phyloP scores from a whole-genome alignment of 345 rosid genomes.

The Moricandia moricandioides region DNA sequence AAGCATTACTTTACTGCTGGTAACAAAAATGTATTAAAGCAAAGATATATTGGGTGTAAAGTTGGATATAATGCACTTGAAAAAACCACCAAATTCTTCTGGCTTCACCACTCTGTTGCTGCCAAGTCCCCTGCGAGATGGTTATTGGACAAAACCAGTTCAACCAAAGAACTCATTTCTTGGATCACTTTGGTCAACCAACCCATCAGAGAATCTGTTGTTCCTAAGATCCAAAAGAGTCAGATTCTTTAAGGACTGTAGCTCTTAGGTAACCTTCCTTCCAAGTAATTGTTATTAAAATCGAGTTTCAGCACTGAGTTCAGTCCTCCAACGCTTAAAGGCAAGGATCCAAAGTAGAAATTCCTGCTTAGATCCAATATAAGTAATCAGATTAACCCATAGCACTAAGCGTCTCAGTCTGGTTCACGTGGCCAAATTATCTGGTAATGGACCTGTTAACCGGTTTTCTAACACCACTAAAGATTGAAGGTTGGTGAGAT shows the following conservation, averaged over 20 bases:
- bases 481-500: no score
- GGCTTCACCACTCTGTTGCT: constrained; percentile 48
- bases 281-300: constrained; percentile 61
- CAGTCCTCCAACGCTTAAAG: constrained; percentile 52
- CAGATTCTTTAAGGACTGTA: constrained; percentile 53
- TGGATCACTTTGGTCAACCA: constrained; percentile 49
- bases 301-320: constrained; percentile 76
- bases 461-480: no score
- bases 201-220: constrained; percentile 69
- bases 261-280: constrained; percentile 51
- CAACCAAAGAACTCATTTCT: constrained; percentile 59
- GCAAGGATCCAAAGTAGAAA: constrained; percentile 57
- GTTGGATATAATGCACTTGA: not conserved
- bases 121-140: constrained; percentile 52
- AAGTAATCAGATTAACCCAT: no score
- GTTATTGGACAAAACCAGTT: constrained; percentile 63
- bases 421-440: no score
- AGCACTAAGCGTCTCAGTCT: no score
- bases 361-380: constrained; percentile 63
- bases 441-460: no score
- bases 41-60: not conserved
- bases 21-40: not conserved
- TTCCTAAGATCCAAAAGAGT: constrained; percentile 72
- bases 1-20: not conserved
- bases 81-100: constrained; percentile 44